phyloP scores from a whole-genome alignment of 139 green algal species.

The Micractinium sp. region DNA sequence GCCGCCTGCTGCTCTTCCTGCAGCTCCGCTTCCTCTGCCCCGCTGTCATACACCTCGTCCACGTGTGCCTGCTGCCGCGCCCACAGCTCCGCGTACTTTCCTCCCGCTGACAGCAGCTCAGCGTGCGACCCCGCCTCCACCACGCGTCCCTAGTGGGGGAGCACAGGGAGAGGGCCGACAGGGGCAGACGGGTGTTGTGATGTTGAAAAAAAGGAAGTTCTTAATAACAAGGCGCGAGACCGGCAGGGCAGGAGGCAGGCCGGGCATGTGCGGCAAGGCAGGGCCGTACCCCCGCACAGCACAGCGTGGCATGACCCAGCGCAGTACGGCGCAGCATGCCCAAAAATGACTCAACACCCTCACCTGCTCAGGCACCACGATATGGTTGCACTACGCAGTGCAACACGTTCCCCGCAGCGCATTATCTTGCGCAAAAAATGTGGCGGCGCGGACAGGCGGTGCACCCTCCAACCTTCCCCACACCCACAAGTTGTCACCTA shows the following conservation, averaged over 20 bases:
- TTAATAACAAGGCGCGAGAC: no score
- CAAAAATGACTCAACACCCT: no score
- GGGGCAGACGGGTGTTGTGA: not conserved
- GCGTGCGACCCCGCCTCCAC: conserved; percentile 84
- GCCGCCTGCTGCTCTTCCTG: not conserved
- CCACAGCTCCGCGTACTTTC: conserved; percentile 86
- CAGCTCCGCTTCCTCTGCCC: not conserved
- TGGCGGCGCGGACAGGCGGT: no score
- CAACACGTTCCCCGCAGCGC: no score
- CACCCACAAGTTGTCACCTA: no score
- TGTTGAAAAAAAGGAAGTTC: no score
- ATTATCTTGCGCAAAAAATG: no score
- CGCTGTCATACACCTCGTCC: conserved; percentile 56
- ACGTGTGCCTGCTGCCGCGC: conserved; percentile 51
- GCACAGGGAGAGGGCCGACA: no score
- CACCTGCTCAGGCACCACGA: no score
- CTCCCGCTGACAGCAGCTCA: conserved; percentile 72
- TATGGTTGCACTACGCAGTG: no score
- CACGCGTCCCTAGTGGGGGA: conserved; percentile 60
- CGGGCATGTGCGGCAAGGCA: not conserved
- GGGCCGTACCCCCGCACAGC: not conserved
- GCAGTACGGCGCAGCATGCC: no score
- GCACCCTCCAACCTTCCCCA: not conserved
- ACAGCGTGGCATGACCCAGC: not conserved
- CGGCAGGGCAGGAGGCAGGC: no score